Base-by-base conservation (phyloP, 805 yeast species). In the Ogataea saltuana region DNA sequence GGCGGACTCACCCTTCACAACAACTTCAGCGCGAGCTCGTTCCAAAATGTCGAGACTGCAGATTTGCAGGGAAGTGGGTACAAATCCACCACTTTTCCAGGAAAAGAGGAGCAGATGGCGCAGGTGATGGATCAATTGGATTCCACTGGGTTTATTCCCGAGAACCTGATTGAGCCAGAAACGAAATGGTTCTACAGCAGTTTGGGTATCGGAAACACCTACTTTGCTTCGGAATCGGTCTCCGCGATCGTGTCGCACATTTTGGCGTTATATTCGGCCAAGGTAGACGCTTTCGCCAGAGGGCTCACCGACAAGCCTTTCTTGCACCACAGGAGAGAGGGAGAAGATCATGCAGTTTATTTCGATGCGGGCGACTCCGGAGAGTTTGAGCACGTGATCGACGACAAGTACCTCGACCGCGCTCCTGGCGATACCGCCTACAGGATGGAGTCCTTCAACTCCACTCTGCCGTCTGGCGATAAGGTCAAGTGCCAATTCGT, bases 201-300 rank as follows among this genome's bases (percentile, higher is more conserved):
- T 30, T 74, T 91, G 52, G 97, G 97, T 20, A 88, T 91, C 46
- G 97, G 90, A 60, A 97, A 89, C 60, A 83, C 88, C 22, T 91
- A 86, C 66, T 90, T 91, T 62, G 93, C 93, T 32, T 80, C 85
- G 50, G 97, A 91, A 60, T 71, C 86, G 4, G 85, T 90, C 11
- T 80, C 76, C 41, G 86, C 83, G 48, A 85, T 91, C 53, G 90
- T 87, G 13, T 77, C 83, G 42, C 89, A 90, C 59, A 87, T 91
- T 55, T 85, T 85, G 59, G 85, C 97, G 8, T 72, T 91, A 42
- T 91, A 91, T 67, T 87, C 97, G 25, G 90, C 97, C 44, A 93
- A 93, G 63, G 77, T 93, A 41, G 93, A 91, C 54, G 95, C 96
- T 6, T 87, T 75, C 60, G 85, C 93, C 3, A 68, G 76, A 49